These are phyloP conservation scores for Diaporthe sp. DNA, from an alignment of 2,329 filamentous ascomycete genomes.

Conservation along the genomic window DNA sequence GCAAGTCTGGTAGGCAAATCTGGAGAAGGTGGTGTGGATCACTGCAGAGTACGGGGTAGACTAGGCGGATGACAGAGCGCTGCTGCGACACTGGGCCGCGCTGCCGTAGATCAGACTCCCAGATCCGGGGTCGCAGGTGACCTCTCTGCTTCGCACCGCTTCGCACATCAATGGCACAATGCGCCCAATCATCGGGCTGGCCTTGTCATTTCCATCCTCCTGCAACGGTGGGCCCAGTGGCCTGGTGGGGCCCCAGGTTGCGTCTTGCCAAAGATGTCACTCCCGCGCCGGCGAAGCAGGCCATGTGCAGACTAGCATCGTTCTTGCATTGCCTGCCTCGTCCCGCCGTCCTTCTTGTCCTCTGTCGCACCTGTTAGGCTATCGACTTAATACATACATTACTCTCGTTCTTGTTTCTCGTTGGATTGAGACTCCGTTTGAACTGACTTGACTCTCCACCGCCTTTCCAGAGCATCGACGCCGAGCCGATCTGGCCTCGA, in stretches of 20 bases:
- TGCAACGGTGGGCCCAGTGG: slow-evolving; percentile 17
- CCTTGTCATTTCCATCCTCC: slow-evolving; percentile 6
- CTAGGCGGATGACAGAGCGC: neutral
- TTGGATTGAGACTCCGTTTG: neutral
- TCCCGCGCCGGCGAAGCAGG: neutral
- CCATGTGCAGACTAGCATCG: slow-evolving; percentile 5
- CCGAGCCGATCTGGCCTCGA: neutral
- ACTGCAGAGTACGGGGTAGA: slow-evolving; percentile 18
- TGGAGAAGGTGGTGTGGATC: slow-evolving; percentile 29
- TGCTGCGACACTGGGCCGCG: neutral
- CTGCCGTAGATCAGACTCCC: slow-evolving; percentile 11
- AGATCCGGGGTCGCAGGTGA: slow-evolving; percentile 22
- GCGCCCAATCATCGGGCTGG: slow-evolving; percentile 13
- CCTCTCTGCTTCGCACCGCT: neutral
- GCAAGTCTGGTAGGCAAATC: slow-evolving; percentile 3
- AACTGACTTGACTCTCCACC: slow-evolving; percentile 5
- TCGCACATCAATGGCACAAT: slow-evolving; percentile 7
- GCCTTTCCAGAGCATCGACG: slow-evolving; percentile 2
- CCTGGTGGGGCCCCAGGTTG: neutral
- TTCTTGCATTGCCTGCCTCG: slow-evolving; percentile 3
- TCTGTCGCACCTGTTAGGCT: neutral
- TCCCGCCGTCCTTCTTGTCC: slow-evolving; percentile 8
- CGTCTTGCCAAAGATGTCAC: slow-evolving; percentile 16
- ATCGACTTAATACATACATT: neutral
- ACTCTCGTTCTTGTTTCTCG: neutral